Conservation (phyloP, 331 rosid species). For the Acacia concinna region DNA sequence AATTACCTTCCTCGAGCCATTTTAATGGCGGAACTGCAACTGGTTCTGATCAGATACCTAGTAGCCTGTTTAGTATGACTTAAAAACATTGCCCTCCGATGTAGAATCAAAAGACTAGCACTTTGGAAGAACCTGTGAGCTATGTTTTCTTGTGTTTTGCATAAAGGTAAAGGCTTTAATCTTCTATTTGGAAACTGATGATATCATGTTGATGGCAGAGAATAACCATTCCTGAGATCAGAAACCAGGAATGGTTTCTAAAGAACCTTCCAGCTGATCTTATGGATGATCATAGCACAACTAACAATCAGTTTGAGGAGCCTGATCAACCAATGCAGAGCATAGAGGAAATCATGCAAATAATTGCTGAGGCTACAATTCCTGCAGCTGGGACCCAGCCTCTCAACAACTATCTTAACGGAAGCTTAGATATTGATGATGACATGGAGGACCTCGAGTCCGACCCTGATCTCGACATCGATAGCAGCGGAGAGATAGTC, state of each 20-base stretch:
- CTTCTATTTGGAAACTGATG: slow-evolving; percentile 22
- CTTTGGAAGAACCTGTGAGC: background rate
- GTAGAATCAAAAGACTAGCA: background rate
- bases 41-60: background rate
- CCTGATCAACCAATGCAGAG: slow-evolving; percentile 90
- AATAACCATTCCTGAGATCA: slow-evolving; percentile 82
- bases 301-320: slow-evolving; percentile 65
- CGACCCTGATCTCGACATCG: slow-evolving; percentile 82
- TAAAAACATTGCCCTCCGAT: background rate
- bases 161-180: slow-evolving; percentile 2
- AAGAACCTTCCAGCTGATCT: slow-evolving; percentile 91
- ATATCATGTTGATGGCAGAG: slow-evolving; percentile 51
- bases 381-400: slow-evolving; percentile 74
- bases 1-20: background rate
- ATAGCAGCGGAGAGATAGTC: slow-evolving; percentile 91
- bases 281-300: slow-evolving; percentile 49
- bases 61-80: background rate
- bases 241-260: slow-evolving; percentile 89
- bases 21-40: background rate
- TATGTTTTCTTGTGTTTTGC: background rate
- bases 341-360: slow-evolving; percentile 85
- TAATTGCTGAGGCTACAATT: slow-evolving; percentile 76
- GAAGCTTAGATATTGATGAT: slow-evolving; percentile 83
- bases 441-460: slow-evolving; percentile 87
- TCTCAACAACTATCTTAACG: slow-evolving; percentile 70